These are phyloP conservation scores for Rostrohypoxylon terebratum DNA, from an alignment of 495 filamentous ascomycete genomes.

Conservation along the genomic window DNA sequence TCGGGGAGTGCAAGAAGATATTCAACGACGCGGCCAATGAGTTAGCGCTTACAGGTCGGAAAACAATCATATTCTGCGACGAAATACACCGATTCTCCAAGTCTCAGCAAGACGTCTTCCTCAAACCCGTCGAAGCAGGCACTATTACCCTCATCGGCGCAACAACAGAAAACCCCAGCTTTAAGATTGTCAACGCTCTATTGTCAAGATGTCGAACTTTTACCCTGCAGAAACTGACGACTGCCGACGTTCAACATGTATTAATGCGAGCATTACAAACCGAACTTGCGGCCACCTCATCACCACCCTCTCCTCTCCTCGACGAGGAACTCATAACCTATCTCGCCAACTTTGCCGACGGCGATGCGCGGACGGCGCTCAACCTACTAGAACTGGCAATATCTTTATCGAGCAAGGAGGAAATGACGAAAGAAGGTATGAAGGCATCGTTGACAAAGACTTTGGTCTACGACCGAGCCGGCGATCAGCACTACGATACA, in stretches of 20 bases:
- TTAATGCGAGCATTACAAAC: conserved; percentile 75
- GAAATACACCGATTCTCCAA: conserved; percentile 97
- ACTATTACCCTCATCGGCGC: conserved; percentile 93
- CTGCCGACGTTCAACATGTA: conserved; percentile 77
- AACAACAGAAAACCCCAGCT: conserved; percentile 96
- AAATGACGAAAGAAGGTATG: conserved; percentile 72
- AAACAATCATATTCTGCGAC: conserved; percentile 97
- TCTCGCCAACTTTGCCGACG: conserved; percentile 86
- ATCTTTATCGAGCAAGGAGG: conserved; percentile 53
- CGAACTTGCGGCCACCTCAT: conserved; percentile 57
- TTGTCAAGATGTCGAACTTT: conserved; percentile 92
- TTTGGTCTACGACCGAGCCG: conserved; percentile 91
- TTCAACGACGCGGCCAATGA: conserved; percentile 89
- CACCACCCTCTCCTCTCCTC: conserved; percentile 67
- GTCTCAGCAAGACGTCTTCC: conserved; percentile 92
- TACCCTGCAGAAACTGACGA: conserved; percentile 78
- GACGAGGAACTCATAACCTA: conserved; percentile 83
- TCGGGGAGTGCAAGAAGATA: conserved; percentile 95
- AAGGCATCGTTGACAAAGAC: conserved; percentile 88
- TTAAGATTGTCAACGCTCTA: conserved; percentile 90
- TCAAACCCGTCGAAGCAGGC: conserved; percentile 92
- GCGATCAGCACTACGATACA: conserved; percentile 95
- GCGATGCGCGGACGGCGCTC: conserved; percentile 90
- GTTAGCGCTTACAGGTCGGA: conserved; percentile 81
- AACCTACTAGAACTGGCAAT: conserved; percentile 93